phyloP scores from a whole-genome alignment of 1,139 yeast species.

The Sugiyamaella neomexicana region DNA sequence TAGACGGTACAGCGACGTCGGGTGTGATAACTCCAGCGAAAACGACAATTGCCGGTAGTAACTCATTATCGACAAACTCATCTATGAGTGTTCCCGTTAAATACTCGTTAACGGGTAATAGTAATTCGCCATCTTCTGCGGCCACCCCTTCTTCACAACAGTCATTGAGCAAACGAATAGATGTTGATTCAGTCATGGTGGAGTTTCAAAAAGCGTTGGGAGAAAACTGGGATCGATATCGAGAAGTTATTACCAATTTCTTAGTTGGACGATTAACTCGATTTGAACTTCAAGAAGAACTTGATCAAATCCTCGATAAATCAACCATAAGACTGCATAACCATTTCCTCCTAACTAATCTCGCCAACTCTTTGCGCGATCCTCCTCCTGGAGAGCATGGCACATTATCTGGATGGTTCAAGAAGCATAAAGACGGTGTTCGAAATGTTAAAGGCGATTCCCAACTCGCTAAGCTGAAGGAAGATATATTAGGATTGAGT shows the following conservation, averaged over 20 bases:
- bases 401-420: constrained; percentile 50
- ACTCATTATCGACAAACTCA: constrained; percentile 9
- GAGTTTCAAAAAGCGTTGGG: constrained; percentile 76
- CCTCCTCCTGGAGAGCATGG: constrained; percentile 59
- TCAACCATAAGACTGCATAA: constrained; percentile 65
- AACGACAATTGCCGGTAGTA: constrained; percentile 15
- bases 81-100: not conserved
- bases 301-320: constrained; percentile 57
- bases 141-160: constrained; percentile 19
- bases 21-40: constrained; percentile 16
- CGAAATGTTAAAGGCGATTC: constrained; percentile 39
- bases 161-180: constrained; percentile 49
- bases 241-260: constrained; percentile 72
- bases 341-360: constrained; percentile 72
- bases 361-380: constrained; percentile 81
- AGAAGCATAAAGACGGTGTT: constrained; percentile 38
- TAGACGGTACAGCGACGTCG: constrained; percentile 4
- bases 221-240: constrained; percentile 79
- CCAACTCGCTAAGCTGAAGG: constrained; percentile 80
- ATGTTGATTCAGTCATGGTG: constrained; percentile 68
- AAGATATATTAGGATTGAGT: constrained; percentile 84
- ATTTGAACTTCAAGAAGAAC: constrained; percentile 60
- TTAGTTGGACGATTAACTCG: constrained; percentile 66
- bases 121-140: constrained; percentile 10
- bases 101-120: not conserved